phyloP scores from a whole-genome alignment of 1,284 basidiomycete genomes.

The Acaromyces ingoldii region DNA sequence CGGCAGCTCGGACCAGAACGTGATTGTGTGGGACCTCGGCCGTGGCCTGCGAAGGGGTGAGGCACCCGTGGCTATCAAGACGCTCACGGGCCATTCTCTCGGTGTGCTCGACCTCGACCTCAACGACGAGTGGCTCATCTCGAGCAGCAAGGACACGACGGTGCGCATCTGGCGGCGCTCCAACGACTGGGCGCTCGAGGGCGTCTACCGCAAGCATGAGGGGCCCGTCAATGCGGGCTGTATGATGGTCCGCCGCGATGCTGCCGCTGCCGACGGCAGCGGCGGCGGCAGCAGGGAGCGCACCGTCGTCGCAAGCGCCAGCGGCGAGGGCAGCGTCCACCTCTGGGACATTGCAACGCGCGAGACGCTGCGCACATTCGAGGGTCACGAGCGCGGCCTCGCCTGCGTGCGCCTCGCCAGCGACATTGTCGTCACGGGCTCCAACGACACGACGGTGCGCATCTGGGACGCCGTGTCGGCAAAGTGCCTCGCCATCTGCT shows the following conservation, averaged over 20 bases:
- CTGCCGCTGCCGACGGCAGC: constrained; percentile 24
- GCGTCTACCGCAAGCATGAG: constrained; percentile 1
- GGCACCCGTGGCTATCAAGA: background rate
- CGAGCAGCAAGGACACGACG: constrained; percentile 6
- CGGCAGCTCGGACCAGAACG: constrained; percentile 30
- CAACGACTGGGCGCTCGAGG: background rate
- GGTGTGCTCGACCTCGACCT: constrained; percentile 11
- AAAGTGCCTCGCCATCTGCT: constrained; percentile 17
- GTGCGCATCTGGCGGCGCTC: background rate
- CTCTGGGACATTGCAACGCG: constrained; percentile 30
- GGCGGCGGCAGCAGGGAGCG: constrained; percentile 32
- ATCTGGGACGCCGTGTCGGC: constrained; percentile 33
- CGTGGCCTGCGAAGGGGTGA: background rate
- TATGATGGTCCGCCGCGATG: constrained; percentile 17
- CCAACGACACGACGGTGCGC: constrained; percentile 32
- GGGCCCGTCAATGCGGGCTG: constrained; percentile 6
- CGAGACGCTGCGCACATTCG: constrained; percentile 20
- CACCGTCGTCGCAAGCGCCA: constrained; percentile 32
- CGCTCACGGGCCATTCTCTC: background rate
- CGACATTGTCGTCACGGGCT: constrained; percentile 24
- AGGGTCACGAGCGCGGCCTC: constrained; percentile 27
- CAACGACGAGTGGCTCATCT: constrained; percentile 28
- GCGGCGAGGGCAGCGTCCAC: constrained; percentile 30
- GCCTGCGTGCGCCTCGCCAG: constrained; percentile 32
- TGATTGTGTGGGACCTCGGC: constrained; percentile 35